These are phyloP conservation scores for Cynara cardunculus DNA, from an alignment of 129 eudicot species.

Conservation along the genomic window DNA sequence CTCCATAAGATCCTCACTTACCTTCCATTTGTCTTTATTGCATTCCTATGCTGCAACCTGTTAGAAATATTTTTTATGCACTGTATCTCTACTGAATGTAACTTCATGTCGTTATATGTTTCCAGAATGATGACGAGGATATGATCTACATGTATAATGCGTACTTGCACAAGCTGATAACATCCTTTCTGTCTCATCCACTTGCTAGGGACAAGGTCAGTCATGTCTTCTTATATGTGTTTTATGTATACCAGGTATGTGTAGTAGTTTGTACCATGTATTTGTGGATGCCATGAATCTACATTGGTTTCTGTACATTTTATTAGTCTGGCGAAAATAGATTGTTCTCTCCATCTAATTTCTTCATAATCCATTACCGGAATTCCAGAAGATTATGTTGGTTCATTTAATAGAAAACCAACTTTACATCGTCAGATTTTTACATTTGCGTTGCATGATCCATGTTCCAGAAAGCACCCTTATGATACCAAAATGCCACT, in stretches of 20 bases:
- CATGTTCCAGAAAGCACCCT: neutral
- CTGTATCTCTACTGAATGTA: neutral
- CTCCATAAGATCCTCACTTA: neutral
- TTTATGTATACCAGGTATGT: neutral
- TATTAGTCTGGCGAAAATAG: neutral
- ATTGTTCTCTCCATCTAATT: neutral
- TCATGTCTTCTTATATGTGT: neutral
- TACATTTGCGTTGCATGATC: neutral
- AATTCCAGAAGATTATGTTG: neutral
- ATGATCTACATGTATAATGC: conserved; percentile 91
- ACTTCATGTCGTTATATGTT: conserved; percentile 8
- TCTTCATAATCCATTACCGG: neutral
- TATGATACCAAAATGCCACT: neutral
- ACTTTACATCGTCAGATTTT: neutral
- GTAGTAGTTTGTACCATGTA: neutral
- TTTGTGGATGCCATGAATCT: neutral
- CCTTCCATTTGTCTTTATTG: neutral
- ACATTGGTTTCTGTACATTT: neutral
- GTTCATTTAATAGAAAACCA: neutral
- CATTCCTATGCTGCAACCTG: neutral
- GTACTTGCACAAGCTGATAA: conserved; percentile 85
- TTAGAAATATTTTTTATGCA: neutral
- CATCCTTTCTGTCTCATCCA: conserved; percentile 89
- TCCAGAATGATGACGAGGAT: conserved; percentile 95
- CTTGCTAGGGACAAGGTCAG: conserved; percentile 98